Evolutionary conservation across 805 yeast species (phyloP), one percentile per base, ranked within the genome.

Genomic region (Isabelozyma pseudorhagii): DNA sequence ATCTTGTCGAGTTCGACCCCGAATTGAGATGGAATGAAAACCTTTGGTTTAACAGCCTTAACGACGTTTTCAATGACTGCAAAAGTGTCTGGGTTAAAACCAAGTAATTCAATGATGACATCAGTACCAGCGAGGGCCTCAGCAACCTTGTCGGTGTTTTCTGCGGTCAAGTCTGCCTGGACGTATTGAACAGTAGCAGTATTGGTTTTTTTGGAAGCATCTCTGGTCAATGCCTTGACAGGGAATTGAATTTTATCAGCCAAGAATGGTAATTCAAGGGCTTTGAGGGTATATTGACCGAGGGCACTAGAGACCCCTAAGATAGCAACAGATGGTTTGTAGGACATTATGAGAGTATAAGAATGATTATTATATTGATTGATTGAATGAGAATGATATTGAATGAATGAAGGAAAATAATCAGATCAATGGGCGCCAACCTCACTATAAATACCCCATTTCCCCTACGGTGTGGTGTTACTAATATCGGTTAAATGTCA

Each of bases 21-120:
- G 56, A 79, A 84, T 56, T 82, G 87, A 2, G 85, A 77, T 31
- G 87, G 85, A 54, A 82, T 75, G 66, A 73, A 83, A 34, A 81
- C 59, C 58, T 77, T 76, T 45, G 82, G 80, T 53, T 77, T 75
- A 46, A 69, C 71, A 29, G 58, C 63, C 8, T 61, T 59, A 3
- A 75, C 75, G 7, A 77, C 46, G 21, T 57, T 73, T 44, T 77
- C 79, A 34, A 75, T 50, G n/a, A 66, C 52, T 0, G 55, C 65
- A 31, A 65, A 73, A 15, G 58, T 45, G 14, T 57, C 59, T 7
- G 77, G 71, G 28, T 54, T 55, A 10, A 62, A 50, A n/a, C 71
- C 63, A 40, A 71, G 55, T 42, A 82, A 64, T 52, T 79, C 77
- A 55, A 84, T 60, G 17, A 84, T 65, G 15, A 78, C 83, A 55